phyloP scores from a whole-genome alignment of 73 alveolate genomes.

The Symbiodinium pilosum region DNA sequence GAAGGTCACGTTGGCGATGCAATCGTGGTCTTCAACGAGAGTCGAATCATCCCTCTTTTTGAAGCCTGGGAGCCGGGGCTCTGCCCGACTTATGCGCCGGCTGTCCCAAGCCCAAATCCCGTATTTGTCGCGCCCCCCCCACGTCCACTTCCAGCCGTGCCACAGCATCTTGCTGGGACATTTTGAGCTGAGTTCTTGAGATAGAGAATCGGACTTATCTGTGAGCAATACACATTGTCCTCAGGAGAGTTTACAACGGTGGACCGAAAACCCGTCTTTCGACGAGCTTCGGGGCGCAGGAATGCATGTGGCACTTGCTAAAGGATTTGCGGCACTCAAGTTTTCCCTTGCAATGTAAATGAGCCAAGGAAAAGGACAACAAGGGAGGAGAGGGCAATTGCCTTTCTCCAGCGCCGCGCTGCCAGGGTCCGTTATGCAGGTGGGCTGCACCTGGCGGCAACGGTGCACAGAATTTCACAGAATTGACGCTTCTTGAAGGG shows the following conservation, averaged over 20 bases:
- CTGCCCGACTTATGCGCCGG: neutral
- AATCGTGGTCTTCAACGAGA: conserved; percentile 71
- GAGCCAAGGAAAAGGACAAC: neutral
- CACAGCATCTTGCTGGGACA: neutral
- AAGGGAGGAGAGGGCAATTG: neutral
- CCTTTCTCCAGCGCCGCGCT: neutral
- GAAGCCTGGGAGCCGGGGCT: conserved; percentile 37
- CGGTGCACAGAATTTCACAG: too few species aligned
- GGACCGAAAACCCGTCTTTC: conserved; percentile 12
- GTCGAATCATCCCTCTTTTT: conserved; percentile 49
- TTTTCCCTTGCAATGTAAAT: neutral
- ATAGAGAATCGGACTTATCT: neutral
- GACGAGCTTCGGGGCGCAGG: neutral
- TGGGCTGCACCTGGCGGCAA: too few species aligned
- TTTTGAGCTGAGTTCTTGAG: neutral
- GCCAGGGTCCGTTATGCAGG: too few species aligned
- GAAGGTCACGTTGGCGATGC: conserved; percentile 85
- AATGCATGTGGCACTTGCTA: too few species aligned
- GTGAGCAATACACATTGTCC: neutral
- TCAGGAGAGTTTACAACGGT: neutral
- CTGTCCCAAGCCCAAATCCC: neutral
- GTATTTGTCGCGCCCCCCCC: neutral
- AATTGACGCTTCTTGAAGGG: too few species aligned
- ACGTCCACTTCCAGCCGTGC: neutral
- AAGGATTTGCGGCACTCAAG: too few species aligned